phyloP scores from a whole-genome alignment of 768 basidiomycete genomes.

The Russula dissimulans region DNA sequence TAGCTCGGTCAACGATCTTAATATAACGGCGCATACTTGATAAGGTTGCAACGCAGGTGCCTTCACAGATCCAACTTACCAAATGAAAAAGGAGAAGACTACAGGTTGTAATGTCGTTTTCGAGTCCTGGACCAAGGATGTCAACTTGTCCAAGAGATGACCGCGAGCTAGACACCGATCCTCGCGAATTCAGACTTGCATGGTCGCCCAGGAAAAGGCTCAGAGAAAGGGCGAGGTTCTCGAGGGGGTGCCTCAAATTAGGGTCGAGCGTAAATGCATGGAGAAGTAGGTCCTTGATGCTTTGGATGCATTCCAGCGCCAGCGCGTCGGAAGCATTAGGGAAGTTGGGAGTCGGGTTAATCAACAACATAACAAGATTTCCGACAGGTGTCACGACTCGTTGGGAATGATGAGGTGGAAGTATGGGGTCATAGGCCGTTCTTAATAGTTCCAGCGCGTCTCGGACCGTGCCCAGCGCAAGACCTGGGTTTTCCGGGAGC shows the following conservation, averaged over 20 bases:
- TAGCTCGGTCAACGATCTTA: conserved; percentile 15
- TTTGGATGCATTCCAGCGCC: conserved; percentile 17
- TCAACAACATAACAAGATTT: conserved; percentile 10
- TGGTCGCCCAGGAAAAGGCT: conserved; percentile 16
- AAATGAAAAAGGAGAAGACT: conserved; percentile 18
- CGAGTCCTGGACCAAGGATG: conserved; percentile 17
- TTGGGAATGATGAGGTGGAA: conserved; percentile 12
- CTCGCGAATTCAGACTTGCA: conserved; percentile 7
- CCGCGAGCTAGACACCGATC: conserved; percentile 5
- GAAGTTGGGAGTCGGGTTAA: conserved; percentile 9
- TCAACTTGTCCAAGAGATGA: conserved; percentile 18
- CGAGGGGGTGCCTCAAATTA: conserved; percentile 11
- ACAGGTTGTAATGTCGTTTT: conserved; percentile 13
- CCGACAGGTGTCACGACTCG: conserved; percentile 12
- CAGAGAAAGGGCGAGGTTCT: conserved; percentile 18
- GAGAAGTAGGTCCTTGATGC: conserved; percentile 15
- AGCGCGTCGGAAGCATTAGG: conserved; percentile 7
- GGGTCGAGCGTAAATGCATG: conserved; percentile 13
- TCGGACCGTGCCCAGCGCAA: conserved; percentile 41
- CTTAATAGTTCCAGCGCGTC: conserved; percentile 15
- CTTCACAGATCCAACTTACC: conserved; percentile 1
- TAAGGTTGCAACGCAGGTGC: background rate
- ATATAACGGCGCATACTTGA: background rate
- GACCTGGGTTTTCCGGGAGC: conserved; percentile 38
- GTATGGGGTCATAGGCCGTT: conserved; percentile 13